A percentile compares a stretch with the other conserved stretches of the same genome.
Conservation (phyloP, 495 filamentous ascomycete genomes). For the Penicillium daleae region DNA sequence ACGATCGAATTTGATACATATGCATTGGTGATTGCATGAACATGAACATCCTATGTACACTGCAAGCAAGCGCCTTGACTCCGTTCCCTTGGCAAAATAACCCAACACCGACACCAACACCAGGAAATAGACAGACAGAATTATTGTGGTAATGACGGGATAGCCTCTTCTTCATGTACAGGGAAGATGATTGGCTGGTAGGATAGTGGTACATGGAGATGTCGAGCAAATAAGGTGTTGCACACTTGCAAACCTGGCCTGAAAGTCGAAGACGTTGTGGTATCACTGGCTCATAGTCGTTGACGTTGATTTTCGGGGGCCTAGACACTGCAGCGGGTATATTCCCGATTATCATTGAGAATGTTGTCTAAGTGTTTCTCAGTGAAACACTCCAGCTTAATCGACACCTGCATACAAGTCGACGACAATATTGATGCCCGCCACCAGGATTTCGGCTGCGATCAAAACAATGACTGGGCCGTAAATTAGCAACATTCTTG, state of each 20-base stretch:
- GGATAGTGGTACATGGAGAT: conserved; percentile 4
- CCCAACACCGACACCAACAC: conserved; percentile 21
- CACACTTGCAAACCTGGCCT: neutral
- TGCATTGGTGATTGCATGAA: conserved; percentile 17
- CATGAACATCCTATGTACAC: conserved; percentile 16
- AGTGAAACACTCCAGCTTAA: conserved; percentile 32
- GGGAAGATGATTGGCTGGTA: neutral
- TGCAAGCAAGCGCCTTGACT: conserved; percentile 14
- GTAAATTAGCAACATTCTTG: neutral
- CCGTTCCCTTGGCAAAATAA: neutral
- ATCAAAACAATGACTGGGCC: conserved; percentile 86
- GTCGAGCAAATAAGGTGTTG: conserved; percentile 7
- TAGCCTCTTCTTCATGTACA: conserved; percentile 16
- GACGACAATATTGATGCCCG: conserved; percentile 92
- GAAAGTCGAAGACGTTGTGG: neutral
- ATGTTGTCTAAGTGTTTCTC: neutral
- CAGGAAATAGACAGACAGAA: conserved; percentile 6
- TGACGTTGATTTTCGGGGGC: too few species aligned
- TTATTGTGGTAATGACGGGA: conserved; percentile 11
- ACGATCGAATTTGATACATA: neutral
- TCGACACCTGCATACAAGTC: conserved; percentile 88
- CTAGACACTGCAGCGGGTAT: too few species aligned
- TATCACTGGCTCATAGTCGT: neutral
- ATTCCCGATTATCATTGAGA: conserved; percentile 7
- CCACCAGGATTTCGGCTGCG: conserved; percentile 93